Conservation (phyloP, 2,329 filamentous ascomycete genomes). For the Bertia moriformis region DNA sequence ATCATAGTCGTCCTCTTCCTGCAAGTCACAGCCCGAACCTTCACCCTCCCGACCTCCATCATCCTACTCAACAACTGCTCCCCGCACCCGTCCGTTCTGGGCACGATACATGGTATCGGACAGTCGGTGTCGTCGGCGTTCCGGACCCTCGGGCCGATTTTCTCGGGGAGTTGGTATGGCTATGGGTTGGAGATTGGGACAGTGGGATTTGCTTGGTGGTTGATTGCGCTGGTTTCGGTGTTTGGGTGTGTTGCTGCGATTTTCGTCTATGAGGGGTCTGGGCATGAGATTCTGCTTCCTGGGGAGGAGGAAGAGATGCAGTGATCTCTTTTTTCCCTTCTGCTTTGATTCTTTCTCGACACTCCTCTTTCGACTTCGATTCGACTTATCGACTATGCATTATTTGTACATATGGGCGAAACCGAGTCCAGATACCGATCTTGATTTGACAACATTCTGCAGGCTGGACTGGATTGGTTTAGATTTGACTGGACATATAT, state of each 20-base stretch:
- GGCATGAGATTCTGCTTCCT: constrained; percentile 41
- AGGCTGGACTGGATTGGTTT: too few relatives aligned
- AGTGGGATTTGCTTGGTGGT: constrained; percentile 32
- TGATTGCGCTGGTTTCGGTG: constrained; percentile 30
- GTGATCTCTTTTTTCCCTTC: not conserved
- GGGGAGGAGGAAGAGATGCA: constrained; percentile 21
- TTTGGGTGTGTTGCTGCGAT: constrained; percentile 42
- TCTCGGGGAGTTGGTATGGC: constrained; percentile 32
- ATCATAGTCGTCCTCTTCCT: constrained; percentile 48
- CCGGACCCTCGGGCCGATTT: constrained; percentile 31
- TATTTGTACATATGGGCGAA: too few relatives aligned
- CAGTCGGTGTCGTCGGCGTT: constrained; percentile 33
- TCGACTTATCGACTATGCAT: too few relatives aligned
- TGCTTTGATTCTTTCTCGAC: not conserved
- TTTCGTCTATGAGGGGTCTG: constrained; percentile 49
- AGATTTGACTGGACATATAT: too few relatives aligned
- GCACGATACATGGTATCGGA: constrained; percentile 38
- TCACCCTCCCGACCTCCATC: constrained; percentile 42
- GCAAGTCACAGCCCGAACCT: constrained; percentile 62
- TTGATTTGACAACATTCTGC: too few relatives aligned
- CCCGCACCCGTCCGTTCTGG: constrained; percentile 40
- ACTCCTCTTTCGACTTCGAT: too few relatives aligned
- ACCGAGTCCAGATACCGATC: too few relatives aligned
- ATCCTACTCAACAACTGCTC: constrained; percentile 47
- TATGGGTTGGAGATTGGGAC: constrained; percentile 26